Conservation (phyloP, 768 basidiomycete genomes). For the Rhodotorula kratochvilovae region DNA sequence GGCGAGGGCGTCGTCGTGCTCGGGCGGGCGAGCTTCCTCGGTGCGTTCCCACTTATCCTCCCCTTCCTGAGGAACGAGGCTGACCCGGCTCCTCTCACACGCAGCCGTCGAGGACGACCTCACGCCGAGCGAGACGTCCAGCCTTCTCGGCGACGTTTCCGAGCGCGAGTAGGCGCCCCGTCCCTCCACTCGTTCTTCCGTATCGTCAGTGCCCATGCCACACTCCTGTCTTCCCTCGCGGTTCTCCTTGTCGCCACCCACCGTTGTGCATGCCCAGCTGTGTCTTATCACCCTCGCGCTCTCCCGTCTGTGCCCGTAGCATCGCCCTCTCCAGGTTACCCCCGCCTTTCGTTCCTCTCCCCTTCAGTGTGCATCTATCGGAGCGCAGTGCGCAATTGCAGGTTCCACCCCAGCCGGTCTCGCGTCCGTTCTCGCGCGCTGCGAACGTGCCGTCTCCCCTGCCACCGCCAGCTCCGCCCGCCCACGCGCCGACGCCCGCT, state of each 20-base stretch:
- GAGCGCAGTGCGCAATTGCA: not conserved
- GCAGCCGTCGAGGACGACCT: slow-evolving; percentile 27
- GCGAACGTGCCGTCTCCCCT: too few relatives aligned
- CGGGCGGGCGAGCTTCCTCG: slow-evolving; percentile 29
- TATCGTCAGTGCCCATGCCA: not conserved
- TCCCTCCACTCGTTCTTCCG: not conserved
- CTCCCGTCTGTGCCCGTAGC: not conserved
- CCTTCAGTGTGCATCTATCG: too few relatives aligned
- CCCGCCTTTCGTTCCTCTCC: not conserved
- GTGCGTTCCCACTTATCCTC: slow-evolving; percentile 3
- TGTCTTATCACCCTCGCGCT: not conserved
- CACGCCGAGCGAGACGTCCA: slow-evolving; percentile 7
- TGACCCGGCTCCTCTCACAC: not conserved
- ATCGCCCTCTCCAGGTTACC: not conserved
- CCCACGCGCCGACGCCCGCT: too few relatives aligned
- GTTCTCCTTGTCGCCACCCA: not conserved
- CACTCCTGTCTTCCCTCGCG: not conserved
- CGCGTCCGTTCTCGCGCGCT: too few relatives aligned
- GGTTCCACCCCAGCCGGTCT: too few relatives aligned
- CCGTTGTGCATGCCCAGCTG: not conserved
- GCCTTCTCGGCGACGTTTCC: slow-evolving; percentile 2
- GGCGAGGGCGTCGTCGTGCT: slow-evolving; percentile 37
- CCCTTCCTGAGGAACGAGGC: not conserved
- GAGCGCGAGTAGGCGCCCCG: not conserved
- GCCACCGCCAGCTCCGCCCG: too few relatives aligned